phyloP scores from a whole-genome alignment of 257 asterid genomes.

The Echites panduratus region DNA sequence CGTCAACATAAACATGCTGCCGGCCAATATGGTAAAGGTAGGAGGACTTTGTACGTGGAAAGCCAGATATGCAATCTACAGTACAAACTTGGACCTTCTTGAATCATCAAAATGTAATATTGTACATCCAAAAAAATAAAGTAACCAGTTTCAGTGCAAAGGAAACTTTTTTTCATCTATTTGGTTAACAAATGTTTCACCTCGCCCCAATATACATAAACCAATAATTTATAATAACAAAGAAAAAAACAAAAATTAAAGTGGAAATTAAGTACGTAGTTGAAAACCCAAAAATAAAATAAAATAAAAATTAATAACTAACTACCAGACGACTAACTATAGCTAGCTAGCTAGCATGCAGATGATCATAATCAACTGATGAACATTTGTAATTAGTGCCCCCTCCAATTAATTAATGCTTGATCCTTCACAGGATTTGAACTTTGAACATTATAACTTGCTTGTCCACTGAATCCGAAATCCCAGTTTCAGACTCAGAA shows the following conservation, averaged over 20 bases:
- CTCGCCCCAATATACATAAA: background rate
- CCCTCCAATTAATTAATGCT: background rate
- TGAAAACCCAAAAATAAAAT: background rate
- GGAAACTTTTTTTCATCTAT: background rate
- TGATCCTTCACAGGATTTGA: constrained; percentile 33
- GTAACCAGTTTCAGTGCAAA: background rate
- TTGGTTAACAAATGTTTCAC: constrained; percentile 3
- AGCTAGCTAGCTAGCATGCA: background rate
- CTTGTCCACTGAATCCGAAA: constrained; percentile 53
- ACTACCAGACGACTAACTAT: background rate
- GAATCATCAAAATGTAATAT: background rate
- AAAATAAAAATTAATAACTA: background rate
- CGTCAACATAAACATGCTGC: constrained; percentile 4
- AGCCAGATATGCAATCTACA: background rate
- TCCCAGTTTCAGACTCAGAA: constrained; percentile 22
- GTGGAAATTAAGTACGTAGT: background rate
- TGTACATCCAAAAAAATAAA: too few relatives aligned
- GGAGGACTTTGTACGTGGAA: background rate
- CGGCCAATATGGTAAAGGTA: constrained; percentile 1
- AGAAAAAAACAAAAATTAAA: background rate
- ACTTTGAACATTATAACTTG: constrained; percentile 49
- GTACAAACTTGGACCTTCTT: background rate
- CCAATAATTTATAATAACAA: background rate
- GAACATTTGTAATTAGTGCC: background rate
- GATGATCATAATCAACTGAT: background rate